phyloP scores from a whole-genome alignment of 2,329 filamentous ascomycete species.

The Graphilbum fragrans region DNA sequence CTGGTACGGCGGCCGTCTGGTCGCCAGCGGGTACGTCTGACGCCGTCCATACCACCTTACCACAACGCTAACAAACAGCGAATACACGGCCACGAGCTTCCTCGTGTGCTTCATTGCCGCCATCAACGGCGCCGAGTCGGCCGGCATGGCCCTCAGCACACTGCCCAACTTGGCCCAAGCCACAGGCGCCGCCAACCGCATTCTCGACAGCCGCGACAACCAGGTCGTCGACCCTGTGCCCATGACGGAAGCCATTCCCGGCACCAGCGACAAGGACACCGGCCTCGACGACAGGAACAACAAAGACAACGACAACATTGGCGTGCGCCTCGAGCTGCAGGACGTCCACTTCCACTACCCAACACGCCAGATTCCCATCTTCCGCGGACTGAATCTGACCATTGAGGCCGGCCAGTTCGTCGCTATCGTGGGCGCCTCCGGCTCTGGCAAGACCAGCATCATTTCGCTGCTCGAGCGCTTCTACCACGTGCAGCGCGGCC shows the following conservation, averaged over 20 bases:
- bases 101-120: slow-evolving; percentile 53
- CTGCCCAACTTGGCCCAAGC: slow-evolving; percentile 52
- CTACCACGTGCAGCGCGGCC: slow-evolving; percentile 54
- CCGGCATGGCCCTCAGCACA: slow-evolving; percentile 56
- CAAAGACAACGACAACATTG: too few relatives aligned
- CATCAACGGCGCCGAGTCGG: slow-evolving; percentile 54
- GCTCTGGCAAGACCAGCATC: slow-evolving; percentile 58
- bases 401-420: slow-evolving; percentile 59
- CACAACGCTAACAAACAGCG: too few relatives aligned
- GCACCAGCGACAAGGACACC: slow-evolving; percentile 27
- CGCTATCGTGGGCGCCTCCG: slow-evolving; percentile 57
- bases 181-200: slow-evolving; percentile 45
- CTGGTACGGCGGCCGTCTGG: slow-evolving; percentile 52
- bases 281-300: neutral
- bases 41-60: too few relatives aligned
- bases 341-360: slow-evolving; percentile 50
- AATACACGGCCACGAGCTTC: slow-evolving; percentile 35
- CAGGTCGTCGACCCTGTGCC: slow-evolving; percentile 22
- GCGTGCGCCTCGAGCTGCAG: slow-evolving; percentile 40
- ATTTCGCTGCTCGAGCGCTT: slow-evolving; percentile 56
- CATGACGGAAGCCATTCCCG: slow-evolving; percentile 24
- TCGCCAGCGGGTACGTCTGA: slow-evolving; percentile 25
- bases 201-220: slow-evolving; percentile 37
- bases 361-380: slow-evolving; percentile 42
- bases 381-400: slow-evolving; percentile 48